Evolutionary conservation across 306 rosid genomes (phyloP).

Genomic region (Trichosanthes truncata): DNA sequence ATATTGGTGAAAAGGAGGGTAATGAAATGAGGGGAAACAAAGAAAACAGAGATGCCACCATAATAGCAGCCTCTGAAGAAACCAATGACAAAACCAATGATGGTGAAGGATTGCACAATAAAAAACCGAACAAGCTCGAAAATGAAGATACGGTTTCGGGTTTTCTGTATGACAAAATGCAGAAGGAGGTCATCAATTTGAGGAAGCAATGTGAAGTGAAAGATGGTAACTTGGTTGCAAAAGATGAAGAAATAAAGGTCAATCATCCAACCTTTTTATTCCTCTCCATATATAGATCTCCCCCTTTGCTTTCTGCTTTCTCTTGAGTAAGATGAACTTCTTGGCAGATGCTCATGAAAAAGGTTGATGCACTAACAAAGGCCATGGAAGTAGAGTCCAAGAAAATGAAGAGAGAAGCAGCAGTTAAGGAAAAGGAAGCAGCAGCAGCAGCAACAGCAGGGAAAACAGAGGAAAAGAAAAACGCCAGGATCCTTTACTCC

Average conservation of each 20-base stretch:
- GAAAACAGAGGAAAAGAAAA: slow-evolving; percentile 40
- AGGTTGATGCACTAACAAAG: slow-evolving; percentile 72
- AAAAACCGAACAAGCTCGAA: slow-evolving; percentile 18
- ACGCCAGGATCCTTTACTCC: slow-evolving; percentile 34
- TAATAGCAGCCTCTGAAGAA: slow-evolving; percentile 17
- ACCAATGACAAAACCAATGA: slow-evolving; percentile 15
- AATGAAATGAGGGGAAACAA: slow-evolving; percentile 13
- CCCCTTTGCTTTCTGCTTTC: slow-evolving; percentile 1
- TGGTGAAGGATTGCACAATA: slow-evolving; percentile 22
- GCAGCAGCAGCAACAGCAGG: slow-evolving; percentile 31
- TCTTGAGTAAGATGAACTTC: slow-evolving; percentile 14
- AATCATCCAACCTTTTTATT: neutral
- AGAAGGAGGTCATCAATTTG: slow-evolving; percentile 66
- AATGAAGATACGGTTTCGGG: slow-evolving; percentile 68
- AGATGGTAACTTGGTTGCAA: slow-evolving; percentile 37
- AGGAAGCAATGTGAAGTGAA: slow-evolving; percentile 57
- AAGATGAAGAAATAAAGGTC: slow-evolving; percentile 89
- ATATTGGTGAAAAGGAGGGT: slow-evolving; percentile 56
- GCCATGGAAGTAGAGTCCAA: slow-evolving; percentile 78
- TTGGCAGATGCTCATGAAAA: slow-evolving; percentile 59
- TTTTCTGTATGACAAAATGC: slow-evolving; percentile 77
- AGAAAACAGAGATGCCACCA: slow-evolving; percentile 10
- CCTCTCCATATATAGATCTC: neutral
- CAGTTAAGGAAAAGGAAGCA: slow-evolving; percentile 72
- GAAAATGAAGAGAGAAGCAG: slow-evolving; percentile 80